phyloP scores from a whole-genome alignment of 192 early-diverging fungal genomes.

The Coemansia sp. region DNA sequence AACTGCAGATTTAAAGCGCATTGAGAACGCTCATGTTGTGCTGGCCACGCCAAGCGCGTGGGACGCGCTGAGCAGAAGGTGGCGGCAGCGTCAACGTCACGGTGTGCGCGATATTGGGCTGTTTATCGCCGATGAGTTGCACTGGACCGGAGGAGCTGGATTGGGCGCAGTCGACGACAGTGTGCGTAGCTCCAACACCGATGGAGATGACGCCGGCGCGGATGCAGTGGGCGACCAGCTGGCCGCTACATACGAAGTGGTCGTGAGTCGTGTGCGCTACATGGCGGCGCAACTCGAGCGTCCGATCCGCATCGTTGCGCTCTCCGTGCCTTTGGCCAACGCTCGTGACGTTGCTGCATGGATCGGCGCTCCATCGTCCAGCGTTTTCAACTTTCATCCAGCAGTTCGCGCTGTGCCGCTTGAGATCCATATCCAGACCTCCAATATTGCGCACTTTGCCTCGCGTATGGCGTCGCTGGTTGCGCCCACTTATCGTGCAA shows the following conservation, averaged over 20 bases:
- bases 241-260: slow-evolving; percentile 90
- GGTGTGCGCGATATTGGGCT: slow-evolving; percentile 87
- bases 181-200: slow-evolving; percentile 72
- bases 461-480: slow-evolving; percentile 94
- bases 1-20: slow-evolving; percentile 81
- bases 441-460: slow-evolving; percentile 87
- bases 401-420: slow-evolving; percentile 90
- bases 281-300: slow-evolving; percentile 80
- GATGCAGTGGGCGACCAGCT: slow-evolving; percentile 50
- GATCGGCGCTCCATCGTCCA: slow-evolving; percentile 78
- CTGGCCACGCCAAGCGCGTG: slow-evolving; percentile 87
- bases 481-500: slow-evolving; percentile 60
- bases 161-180: slow-evolving; percentile 72
- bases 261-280: slow-evolving; percentile 91
- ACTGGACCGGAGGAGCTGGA: slow-evolving; percentile 84
- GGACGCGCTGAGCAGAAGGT: slow-evolving; percentile 92
- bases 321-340: slow-evolving; percentile 90
- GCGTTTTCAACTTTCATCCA: slow-evolving; percentile 94
- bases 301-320: slow-evolving; percentile 85
- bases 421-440: slow-evolving; percentile 94
- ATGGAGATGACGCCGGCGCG: slow-evolving; percentile 72
- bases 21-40: slow-evolving; percentile 91
- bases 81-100: slow-evolving; percentile 94
- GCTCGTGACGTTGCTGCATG: slow-evolving; percentile 98
- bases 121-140: slow-evolving; percentile 92